These are phyloP conservation scores for Arctium minus DNA, from an alignment of 129 eudicot species.

Conservation along the genomic window DNA sequence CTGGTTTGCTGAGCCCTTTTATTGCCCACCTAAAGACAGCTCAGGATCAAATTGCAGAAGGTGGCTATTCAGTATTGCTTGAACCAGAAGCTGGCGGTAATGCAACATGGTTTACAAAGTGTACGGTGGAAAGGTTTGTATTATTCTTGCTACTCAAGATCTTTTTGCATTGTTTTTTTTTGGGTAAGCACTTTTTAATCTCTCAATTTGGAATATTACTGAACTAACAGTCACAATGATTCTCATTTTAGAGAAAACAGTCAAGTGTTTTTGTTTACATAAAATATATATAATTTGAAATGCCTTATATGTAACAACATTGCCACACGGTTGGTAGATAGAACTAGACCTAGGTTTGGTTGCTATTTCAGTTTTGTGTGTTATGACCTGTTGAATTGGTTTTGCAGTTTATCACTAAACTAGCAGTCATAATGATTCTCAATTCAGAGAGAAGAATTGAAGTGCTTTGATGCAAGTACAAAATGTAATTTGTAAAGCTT, in stretches of 20 bases:
- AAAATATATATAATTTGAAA: no score
- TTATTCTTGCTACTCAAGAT: not conserved
- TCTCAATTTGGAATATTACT: not conserved
- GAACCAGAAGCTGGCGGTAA: conserved; percentile 54
- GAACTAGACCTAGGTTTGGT: not conserved
- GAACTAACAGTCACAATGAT: not conserved
- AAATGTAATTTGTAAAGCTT: not conserved
- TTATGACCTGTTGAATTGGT: not conserved
- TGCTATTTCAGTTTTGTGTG: not conserved
- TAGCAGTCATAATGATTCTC: not conserved
- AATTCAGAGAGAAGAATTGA: not conserved
- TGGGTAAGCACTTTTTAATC: not conserved
- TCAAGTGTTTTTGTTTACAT: not conserved
- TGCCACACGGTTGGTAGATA: not conserved
- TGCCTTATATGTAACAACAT: not conserved
- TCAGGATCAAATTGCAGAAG: conserved; percentile 85
- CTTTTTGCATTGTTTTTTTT: not conserved
- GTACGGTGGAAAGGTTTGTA: conserved; percentile 77
- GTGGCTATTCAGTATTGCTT: conserved; percentile 89
- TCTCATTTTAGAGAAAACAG: not conserved
- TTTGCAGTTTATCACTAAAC: not conserved
- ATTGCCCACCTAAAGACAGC: conserved; percentile 86
- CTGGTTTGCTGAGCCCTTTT: conserved; percentile 85
- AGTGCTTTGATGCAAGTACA: not conserved
- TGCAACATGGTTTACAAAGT: conserved; percentile 89